These are phyloP conservation scores for Thozetella sp. DNA, from an alignment of 495 filamentous ascomycete species.

Conservation along the genomic window DNA sequence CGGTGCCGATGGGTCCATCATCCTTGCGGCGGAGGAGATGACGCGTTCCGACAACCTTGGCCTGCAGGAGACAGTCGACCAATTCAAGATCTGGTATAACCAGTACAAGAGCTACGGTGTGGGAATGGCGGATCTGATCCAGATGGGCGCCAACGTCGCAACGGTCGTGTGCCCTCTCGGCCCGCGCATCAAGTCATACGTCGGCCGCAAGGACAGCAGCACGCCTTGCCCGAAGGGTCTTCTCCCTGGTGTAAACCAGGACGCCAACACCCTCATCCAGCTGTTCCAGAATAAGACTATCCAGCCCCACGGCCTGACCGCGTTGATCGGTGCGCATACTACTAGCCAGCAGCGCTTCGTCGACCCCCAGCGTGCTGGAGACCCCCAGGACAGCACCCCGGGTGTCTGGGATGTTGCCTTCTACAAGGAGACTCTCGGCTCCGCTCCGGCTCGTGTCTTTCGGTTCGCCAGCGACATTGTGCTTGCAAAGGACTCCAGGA, in stretches of 20 bases:
- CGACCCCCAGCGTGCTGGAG: slow-evolving; percentile 27
- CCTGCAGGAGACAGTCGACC: slow-evolving; percentile 26
- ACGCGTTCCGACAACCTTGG: slow-evolving; percentile 26
- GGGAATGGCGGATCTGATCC: slow-evolving; percentile 41
- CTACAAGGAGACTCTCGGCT: slow-evolving; percentile 40
- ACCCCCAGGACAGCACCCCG: slow-evolving; percentile 37
- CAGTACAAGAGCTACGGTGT: slow-evolving; percentile 28
- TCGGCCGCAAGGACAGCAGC: slow-evolving; percentile 27
- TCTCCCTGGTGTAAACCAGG: slow-evolving; percentile 21
- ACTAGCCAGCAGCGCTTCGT: slow-evolving; percentile 44
- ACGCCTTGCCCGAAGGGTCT: slow-evolving; percentile 19
- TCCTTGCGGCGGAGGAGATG: slow-evolving; percentile 29
- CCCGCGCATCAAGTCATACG: slow-evolving; percentile 33
- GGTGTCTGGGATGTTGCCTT: slow-evolving; percentile 39
- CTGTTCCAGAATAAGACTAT: slow-evolving; percentile 54
- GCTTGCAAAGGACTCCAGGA: slow-evolving; percentile 34
- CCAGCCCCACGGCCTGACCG: slow-evolving; percentile 40
- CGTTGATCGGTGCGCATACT: slow-evolving; percentile 53
- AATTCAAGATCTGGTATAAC: slow-evolving; percentile 27
- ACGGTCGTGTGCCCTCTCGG: slow-evolving; percentile 39
- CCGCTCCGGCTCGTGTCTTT: slow-evolving; percentile 36
- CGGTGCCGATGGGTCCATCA: slow-evolving; percentile 41
- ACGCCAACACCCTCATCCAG: slow-evolving; percentile 24
- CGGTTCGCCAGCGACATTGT: slow-evolving; percentile 45
- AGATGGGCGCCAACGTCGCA: slow-evolving; percentile 36